Base-by-base conservation (phyloP, 129 eudicot genomes). In the Arctium minus region DNA sequence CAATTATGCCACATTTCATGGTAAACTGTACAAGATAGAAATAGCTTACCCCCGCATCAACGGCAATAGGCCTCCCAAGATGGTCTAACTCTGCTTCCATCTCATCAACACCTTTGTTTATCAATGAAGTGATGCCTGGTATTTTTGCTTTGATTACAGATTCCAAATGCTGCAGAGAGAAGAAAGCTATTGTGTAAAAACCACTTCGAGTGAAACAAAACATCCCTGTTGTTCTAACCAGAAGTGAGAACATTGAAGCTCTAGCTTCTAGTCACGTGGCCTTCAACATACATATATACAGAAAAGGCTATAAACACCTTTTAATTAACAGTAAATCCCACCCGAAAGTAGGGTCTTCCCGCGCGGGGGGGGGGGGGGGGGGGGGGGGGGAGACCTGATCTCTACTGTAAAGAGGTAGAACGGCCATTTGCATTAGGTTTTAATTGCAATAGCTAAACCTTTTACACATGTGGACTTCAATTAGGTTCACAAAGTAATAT, bases 61-160 rank as follows among this genome's bases (percentile, higher is more conserved):
- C 81, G 46, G 86, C 86, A 79, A 90, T 79, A 50, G 94, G 94
- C 85, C 94, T 84, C 46, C 94, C 94, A 79, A 90, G 86, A 86
- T 84, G 88, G 82, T 90, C 90, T 80, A 90, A 70, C 89, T 90
- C 92, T 29, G 92, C 79, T 90, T 90, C 94, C 77, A 90, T 86
- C 70, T 90, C 94, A 4, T 90, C 94, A 5, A 90, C 86, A 78
- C 81, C 87, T 84, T 88, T 90, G 88, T 90, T 88, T 35, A 90
- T 88, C 83, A 90, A 75, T 5, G 94, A 90, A 77, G 84, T 90
- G 79, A 90, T 90, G 53, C 94, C 83, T 46, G 94, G 94, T 79
- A 90, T 90, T 82, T 88, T 84, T 38, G 91, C 87, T 83, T 83
- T 90, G 80, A 90, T 90, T 53, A 90, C 88, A 56, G 89, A 62